Base-by-base conservation (phyloP, 768 basidiomycete species). In the Suillus ampliporus region DNA sequence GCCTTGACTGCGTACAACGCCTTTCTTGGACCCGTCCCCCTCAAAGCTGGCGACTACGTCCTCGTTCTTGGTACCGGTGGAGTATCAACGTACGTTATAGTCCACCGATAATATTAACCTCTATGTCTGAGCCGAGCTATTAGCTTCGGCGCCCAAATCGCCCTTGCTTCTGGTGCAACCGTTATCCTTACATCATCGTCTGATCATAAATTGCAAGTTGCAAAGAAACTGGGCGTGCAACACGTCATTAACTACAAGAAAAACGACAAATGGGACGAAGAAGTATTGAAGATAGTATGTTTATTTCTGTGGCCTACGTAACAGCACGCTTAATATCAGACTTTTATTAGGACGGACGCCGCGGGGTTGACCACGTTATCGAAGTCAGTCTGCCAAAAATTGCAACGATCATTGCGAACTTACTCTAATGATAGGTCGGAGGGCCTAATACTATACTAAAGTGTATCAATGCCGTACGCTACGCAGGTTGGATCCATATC, bases 111-210 rank as follows among this genome's bases (percentile, higher is more conserved):
- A 6, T 37, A 11, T 17, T 11, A 26, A 23, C 21, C 15, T 31
- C 31, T 1, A 5, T 54, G 37, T 17, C 10, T 5, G 23, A 26
- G 3, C 17, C 65, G 69, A 41, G 65, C 71, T 6, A 65, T 65
- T 48, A 83, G 86, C 44, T 88, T 85, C 66, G 88, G 78, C 3
- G 74, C 84, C 3, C 86, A 89, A 72, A 73, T 91, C 50, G 88
- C 89, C 2, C 80, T 86, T 47, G 84, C 86, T 3, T 79, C 84
- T 9, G 89, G 88, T 40, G 88, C 88, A 2, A 82, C 74, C 1
- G 87, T 89, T 61, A 88, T 91, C 65, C 80, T 81, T 31, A 90
- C 89, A 0, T 89, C 88, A 1, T 89, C 87, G 1, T 86, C 86
- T 0, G 86, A 89, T 66, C 79, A 82, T 52, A 91, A 91, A 67